Evolutionary conservation across 2,329 filamentous ascomycete species (phyloP).

Genomic region (Stachybotrys chlorohalonatus): DNA sequence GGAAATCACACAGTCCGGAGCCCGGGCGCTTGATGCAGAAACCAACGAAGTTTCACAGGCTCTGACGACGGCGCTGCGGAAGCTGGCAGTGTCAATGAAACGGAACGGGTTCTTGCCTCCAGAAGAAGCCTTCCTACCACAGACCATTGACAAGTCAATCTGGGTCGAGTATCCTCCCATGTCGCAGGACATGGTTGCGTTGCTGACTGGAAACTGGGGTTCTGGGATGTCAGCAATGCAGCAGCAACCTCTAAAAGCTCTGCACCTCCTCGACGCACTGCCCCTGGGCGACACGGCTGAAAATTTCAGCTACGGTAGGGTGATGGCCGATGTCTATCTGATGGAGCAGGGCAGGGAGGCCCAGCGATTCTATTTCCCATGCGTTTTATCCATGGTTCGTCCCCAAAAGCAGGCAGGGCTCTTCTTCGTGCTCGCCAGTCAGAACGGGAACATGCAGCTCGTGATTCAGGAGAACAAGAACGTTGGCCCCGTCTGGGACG

Average conservation of each 20-base stretch:
- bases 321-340: constrained; percentile 65
- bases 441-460: constrained; percentile 69
- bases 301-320: constrained; percentile 70
- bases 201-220: constrained; percentile 55
- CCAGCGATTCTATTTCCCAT: constrained; percentile 61
- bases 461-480: constrained; percentile 61
- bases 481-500: constrained; percentile 67
- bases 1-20: constrained; percentile 35
- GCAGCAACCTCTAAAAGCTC: constrained; percentile 30
- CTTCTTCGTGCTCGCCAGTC: constrained; percentile 67
- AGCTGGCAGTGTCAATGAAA: constrained; percentile 74
- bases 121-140: constrained; percentile 59
- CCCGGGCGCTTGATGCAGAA: constrained; percentile 32
- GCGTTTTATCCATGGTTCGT: constrained; percentile 67
- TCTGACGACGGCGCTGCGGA: constrained; percentile 57
- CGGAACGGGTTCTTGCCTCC: constrained; percentile 71
- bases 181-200: constrained; percentile 60
- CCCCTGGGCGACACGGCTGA: constrained; percentile 67
- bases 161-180: constrained; percentile 73
- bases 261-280: constrained; percentile 57
- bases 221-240: constrained; percentile 39
- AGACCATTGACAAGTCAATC: constrained; percentile 70
- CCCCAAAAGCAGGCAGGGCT: constrained; percentile 60
- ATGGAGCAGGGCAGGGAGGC: constrained; percentile 64
- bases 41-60: constrained; percentile 44